Evolutionary conservation across 2,329 filamentous ascomycete species (phyloP).

Genomic region (Sodiomyces alkalinus): DNA sequence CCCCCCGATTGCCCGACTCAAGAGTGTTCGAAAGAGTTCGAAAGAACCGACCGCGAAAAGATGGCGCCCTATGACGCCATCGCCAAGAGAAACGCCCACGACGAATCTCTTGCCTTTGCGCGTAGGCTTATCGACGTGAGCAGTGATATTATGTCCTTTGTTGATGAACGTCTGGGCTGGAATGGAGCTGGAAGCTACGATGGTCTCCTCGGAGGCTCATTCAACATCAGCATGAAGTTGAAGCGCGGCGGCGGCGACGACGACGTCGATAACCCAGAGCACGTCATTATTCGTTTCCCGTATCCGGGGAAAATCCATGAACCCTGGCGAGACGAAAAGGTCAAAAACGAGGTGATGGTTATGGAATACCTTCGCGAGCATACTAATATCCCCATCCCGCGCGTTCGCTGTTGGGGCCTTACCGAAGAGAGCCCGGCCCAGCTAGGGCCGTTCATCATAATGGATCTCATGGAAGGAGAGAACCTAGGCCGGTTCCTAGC

Average conservation of each 20-base stretch:
- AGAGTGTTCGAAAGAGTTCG: too few relatives aligned
- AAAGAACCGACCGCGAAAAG: too few relatives aligned
- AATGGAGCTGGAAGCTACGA: too few relatives aligned
- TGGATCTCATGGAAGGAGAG: constrained; percentile 12
- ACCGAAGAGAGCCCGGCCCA: constrained; percentile 14
- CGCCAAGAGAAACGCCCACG: too few relatives aligned
- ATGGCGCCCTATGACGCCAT: too few relatives aligned
- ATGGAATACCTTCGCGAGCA: constrained; percentile 14
- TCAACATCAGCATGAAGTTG: constrained; percentile 14
- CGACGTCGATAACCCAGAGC: constrained; percentile 8
- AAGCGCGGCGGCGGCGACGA: constrained; percentile 8
- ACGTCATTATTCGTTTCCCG: constrained; percentile 13
- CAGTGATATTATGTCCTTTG: too few relatives aligned
- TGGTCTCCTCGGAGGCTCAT: constrained; percentile 8
- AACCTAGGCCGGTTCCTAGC: constrained; percentile 11
- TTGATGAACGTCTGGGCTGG: too few relatives aligned
- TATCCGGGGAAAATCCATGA: constrained; percentile 10
- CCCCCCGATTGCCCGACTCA: too few relatives aligned
- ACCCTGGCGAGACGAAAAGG: constrained; percentile 15
- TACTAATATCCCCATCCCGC: constrained; percentile 17
- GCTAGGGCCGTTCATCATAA: constrained; percentile 17
- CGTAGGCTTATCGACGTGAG: too few relatives aligned
- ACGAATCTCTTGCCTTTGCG: too few relatives aligned
- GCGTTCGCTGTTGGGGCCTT: constrained; percentile 12
- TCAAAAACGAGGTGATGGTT: constrained; percentile 13